Percentiles rank a stretch among this genome's conserved stretches.
Conservation (phyloP, 441 rosid genomes). For the Gossypium lobatum region DNA sequence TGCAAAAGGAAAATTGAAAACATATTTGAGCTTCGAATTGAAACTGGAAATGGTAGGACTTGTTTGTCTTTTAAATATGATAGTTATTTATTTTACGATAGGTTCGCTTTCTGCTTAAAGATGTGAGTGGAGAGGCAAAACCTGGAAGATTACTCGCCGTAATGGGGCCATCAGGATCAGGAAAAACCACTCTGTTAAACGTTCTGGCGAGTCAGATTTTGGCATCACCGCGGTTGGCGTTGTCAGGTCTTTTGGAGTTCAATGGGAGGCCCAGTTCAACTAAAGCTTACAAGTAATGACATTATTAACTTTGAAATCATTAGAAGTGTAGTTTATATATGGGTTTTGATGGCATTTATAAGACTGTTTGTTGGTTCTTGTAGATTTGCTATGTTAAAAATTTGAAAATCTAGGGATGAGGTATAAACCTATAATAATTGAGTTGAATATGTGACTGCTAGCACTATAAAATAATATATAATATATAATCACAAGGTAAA, state of each 20-base stretch:
- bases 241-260: constrained; percentile 83
- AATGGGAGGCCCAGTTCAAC: constrained; percentile 64
- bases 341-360: constrained; percentile 5
- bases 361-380: constrained; percentile 12
- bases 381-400: no score
- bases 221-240: constrained; percentile 57
- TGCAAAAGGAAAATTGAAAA: not conserved
- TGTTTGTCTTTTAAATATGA: not conserved
- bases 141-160: constrained; percentile 90
- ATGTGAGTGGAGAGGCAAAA: constrained; percentile 84
- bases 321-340: not conserved
- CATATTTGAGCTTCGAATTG: constrained; percentile 2
- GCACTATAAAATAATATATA: no score
- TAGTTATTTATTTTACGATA: constrained; percentile 18
- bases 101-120: constrained; percentile 74
- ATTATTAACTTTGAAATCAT: not conserved
- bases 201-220: constrained; percentile 77
- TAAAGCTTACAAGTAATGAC: constrained; percentile 59
- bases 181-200: constrained; percentile 87
- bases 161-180: constrained; percentile 97
- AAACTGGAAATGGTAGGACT: not conserved
- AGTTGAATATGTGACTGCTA: no score
- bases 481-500: no score
- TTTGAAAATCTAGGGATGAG: no score
- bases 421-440: no score